Base-by-base conservation (phyloP, 2,329 filamentous ascomycete genomes). In the Rugonectria rugulosa region DNA sequence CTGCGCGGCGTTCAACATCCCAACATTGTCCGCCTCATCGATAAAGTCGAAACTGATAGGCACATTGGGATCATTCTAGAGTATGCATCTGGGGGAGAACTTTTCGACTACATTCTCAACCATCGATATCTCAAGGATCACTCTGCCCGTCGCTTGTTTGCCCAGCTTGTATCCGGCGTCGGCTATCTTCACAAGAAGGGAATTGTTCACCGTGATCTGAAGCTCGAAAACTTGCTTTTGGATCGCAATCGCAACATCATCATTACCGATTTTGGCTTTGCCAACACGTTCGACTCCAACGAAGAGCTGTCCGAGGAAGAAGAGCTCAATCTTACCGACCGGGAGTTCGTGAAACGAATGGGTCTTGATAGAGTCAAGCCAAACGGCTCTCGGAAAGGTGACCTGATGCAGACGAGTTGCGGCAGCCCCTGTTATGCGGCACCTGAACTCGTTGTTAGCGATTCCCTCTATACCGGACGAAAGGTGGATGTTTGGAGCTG, bases 401-500 rank as follows among this genome's bases (percentile, higher is more conserved):
- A 99, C 77, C 79, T 99, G 69, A 99, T 99, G 95, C 94, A 97
- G 76, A 99, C 95, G 10, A 98, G 95, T 73, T 99, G 95, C 73
- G 95, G 95, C 62, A 98, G 94, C 74, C 95, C 95, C 7, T 99
- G 95, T 71, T 99, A 99, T 74, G 95, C 95, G 43, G 95, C 95
- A 12, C 95, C 95, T 5, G 95, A 99, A 77, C 81, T 99, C 49
- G 95, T 99, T 12, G 95, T 99, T 59, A 98, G 92, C 72, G 95
- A 99, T 75, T 97, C 93, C 14, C 79, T 99, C 7, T 99, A 99
- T 76, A 99, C 95, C 2, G 95, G 95, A 41, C 88, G 94, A 47
- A 99, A 99, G 75, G 95, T 99, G 21, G 95, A 99, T 71, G 95
- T 99, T 29, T 99, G 95, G 95, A 98, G 95, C 75, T 99, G 95